phyloP scores from a whole-genome alignment of 306 rosid species.

The Prunus salicina region DNA sequence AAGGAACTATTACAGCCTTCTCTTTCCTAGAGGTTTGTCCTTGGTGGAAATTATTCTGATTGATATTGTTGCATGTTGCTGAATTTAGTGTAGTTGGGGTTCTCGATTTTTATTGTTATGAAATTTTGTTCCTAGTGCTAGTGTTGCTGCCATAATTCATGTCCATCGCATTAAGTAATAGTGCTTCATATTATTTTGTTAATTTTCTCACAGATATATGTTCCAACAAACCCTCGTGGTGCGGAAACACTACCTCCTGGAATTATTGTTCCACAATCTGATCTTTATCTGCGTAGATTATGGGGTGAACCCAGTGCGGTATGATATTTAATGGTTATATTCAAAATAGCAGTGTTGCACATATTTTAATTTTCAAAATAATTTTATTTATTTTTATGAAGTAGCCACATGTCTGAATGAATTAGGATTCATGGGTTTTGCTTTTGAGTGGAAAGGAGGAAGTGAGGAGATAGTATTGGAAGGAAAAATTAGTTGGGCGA shows the following conservation, averaged over 20 bases:
- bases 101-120: not conserved
- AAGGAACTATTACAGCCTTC: not conserved
- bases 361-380: not conserved
- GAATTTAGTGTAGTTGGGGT: not conserved
- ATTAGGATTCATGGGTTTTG: not conserved
- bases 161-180: not conserved
- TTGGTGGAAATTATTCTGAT: not conserved
- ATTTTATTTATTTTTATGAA: not conserved
- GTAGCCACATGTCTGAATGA: not conserved
- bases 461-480: not conserved
- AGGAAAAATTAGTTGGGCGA: not conserved
- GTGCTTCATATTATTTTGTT: conserved; percentile 4
- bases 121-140: not conserved
- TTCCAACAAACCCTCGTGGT: conserved; percentile 86
- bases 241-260: conserved; percentile 90
- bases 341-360: not conserved
- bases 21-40: not conserved
- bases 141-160: not conserved
- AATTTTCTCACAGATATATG: conserved; percentile 54
- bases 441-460: not conserved
- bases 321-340: conserved; percentile 27
- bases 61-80: conserved; percentile 4
- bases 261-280: conserved; percentile 80
- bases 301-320: conserved; percentile 99
- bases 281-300: conserved; percentile 74